Evolutionary conservation across 441 rosid genomes (phyloP), one percentile per base, ranked within the genome.

Genomic region (Macaranga tanarius): DNA sequence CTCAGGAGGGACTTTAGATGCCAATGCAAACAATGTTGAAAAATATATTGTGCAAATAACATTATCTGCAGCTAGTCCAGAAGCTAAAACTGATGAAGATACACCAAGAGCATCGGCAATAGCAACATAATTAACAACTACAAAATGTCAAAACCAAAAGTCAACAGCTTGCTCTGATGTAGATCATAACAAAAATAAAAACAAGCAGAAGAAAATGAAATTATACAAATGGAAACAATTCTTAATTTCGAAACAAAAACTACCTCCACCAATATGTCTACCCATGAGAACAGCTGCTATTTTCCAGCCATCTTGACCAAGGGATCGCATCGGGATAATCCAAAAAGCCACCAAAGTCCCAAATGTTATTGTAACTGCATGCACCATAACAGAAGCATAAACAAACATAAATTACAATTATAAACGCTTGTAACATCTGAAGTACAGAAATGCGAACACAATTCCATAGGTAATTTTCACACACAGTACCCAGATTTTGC

Each of bases 281-380:
- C 92, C 96, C 98, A 90, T 92, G 56, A 94, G 96, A 47, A 97
- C 97, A 77, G 97, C 97, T n/a, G 93, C 97, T 70, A 94, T 88
- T 84, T 89, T 90, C 96, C 98, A 94, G 79, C 91, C 85, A 82
- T 90, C 93, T 26, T 80, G 82, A 67, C 97, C 98, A 75, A 90
- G 93, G 55, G 96, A 79, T 79, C 74, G 82, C 97, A 90, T 92
- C 38, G 97, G 99, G 79, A 94, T 97, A 72, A 90, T 61, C 72
- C 82, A 73, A 81, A 77, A 92, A 0, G 97, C 97, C 77, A 92
- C 64, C 62, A 70, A 72, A 6, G 97, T 94, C 77, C 98, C 97
- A 40, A 87, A 65, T 0, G 91, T 87, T 45, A 96, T 92, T 17
- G 92, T 96, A 81, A 88, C 97, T 92, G 84, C 69, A 54, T 92